A percentile compares a stretch with the other conserved stretches of the same genome.
phyloP scores from a whole-genome alignment of 1,284 basidiomycete genomes.

The Anthracocystis walkeri region DNA sequence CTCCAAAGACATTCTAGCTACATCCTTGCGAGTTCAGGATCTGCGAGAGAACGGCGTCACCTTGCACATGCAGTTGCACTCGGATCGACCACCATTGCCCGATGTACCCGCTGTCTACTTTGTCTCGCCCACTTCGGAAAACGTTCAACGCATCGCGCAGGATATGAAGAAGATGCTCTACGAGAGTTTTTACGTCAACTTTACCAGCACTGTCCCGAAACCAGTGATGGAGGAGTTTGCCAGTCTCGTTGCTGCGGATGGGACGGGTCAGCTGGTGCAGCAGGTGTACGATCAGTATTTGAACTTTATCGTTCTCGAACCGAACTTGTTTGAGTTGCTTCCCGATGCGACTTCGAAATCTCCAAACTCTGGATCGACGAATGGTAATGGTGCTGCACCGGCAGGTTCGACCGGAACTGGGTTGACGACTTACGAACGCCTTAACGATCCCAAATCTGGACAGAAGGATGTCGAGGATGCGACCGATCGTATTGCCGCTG shows the following conservation, averaged over 20 bases:
- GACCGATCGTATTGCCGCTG: constrained; percentile 89
- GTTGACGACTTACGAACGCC: constrained; percentile 78
- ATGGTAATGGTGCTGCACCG: constrained; percentile 40
- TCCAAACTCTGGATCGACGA: constrained; percentile 18
- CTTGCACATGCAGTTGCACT: constrained; percentile 92
- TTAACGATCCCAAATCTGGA: constrained; percentile 90
- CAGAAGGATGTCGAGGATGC: constrained; percentile 94
- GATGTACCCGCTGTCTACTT: constrained; percentile 99
- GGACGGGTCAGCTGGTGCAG: constrained; percentile 77
- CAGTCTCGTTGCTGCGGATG: constrained; percentile 83
- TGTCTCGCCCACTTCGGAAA: constrained; percentile 87
- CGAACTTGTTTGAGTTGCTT: constrained; percentile 91
- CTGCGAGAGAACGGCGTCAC: constrained; percentile 96
- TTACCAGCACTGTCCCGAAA: constrained; percentile 89
- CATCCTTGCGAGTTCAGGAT: constrained; percentile 93
- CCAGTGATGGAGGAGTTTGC: constrained; percentile 93
- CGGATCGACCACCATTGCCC: constrained; percentile 85
- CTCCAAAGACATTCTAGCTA: constrained; percentile 95
- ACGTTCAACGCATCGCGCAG: constrained; percentile 77
- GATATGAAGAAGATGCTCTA: constrained; percentile 86
- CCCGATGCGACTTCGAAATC: constrained; percentile 71
- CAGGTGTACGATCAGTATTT: constrained; percentile 80
- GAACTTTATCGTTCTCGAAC: constrained; percentile 93
- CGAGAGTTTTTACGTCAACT: constrained; percentile 93
- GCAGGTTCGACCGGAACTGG: constrained; percentile 20